A percentile compares a stretch with the other conserved stretches of the same genome.
Conservation (phyloP, 768 basidiomycete genomes). For the Xerocomus brunneocitrinus region DNA sequence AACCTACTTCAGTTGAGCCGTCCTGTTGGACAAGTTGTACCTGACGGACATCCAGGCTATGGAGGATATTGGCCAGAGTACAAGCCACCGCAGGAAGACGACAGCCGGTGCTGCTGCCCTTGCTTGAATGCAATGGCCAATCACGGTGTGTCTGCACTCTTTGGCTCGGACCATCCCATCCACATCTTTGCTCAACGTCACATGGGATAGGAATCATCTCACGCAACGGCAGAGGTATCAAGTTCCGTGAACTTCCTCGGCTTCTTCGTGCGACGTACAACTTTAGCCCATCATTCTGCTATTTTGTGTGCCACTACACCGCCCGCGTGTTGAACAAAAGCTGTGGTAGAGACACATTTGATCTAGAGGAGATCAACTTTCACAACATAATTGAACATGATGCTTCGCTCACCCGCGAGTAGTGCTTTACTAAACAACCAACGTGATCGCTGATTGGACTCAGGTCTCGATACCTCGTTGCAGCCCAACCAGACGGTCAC, state of each 20-base stretch:
- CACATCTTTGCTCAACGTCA: too few species aligned
- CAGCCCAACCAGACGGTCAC: conserved; percentile 51
- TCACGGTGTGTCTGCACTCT: conserved; percentile 56
- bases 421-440: neutral
- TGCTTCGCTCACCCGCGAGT: conserved; percentile 28
- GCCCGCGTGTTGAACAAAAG: conserved; percentile 54
- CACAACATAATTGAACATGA: conserved; percentile 15
- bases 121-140: conserved; percentile 77
- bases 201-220: conserved; percentile 38
- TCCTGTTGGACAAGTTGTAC: conserved; percentile 45
- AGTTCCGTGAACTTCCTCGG: conserved; percentile 41
- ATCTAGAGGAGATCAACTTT: conserved; percentile 41
- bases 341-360: conserved; percentile 54
- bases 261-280: conserved; percentile 56
- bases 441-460: neutral
- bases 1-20: conserved; percentile 17
- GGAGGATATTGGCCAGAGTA: conserved; percentile 69
- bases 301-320: conserved; percentile 55
- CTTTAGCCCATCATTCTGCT: conserved; percentile 61
- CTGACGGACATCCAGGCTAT: conserved; percentile 41
- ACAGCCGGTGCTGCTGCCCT: conserved; percentile 69
- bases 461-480: conserved; percentile 50
- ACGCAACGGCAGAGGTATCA: conserved; percentile 64
- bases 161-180: neutral
- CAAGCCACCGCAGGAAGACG: conserved; percentile 50